Conservation (phyloP, 805 yeast species). For the Nakazawaea siamensis region DNA sequence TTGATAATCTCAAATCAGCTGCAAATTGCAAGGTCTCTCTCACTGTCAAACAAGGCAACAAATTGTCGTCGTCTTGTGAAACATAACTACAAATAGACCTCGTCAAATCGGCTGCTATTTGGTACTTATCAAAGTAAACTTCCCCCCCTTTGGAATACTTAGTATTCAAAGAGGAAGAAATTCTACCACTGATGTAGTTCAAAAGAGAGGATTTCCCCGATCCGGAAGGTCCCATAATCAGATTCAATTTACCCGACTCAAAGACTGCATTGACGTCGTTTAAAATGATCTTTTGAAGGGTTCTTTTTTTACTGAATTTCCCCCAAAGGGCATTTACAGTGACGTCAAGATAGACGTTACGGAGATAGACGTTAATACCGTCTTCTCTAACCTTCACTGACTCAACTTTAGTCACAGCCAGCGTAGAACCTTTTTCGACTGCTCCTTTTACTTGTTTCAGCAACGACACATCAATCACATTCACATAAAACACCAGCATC, state of each 20-base stretch:
- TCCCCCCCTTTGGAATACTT: conserved; percentile 27
- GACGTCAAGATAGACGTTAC: conserved; percentile 17
- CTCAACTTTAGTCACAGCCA: not conserved
- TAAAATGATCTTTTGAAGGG: conserved; percentile 22
- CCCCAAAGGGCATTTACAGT: conserved; percentile 3
- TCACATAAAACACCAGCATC: conserved; percentile 31
- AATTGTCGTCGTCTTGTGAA: conserved; percentile 62
- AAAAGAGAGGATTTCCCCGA: conserved; percentile 59
- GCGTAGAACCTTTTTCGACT: not conserved
- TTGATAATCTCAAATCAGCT: conserved; percentile 52
- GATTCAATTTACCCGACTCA: conserved; percentile 44
- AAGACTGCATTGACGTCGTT: conserved; percentile 37
- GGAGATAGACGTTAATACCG: conserved; percentile 11
- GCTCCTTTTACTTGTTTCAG: conserved; percentile 19
- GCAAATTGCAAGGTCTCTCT: conserved; percentile 61
- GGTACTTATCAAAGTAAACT: conserved; percentile 23
- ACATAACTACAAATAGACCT: conserved; percentile 50
- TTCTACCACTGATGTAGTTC: conserved; percentile 47
- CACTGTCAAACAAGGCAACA: conserved; percentile 61
- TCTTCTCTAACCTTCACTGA: not conserved
- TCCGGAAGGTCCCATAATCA: conserved; percentile 67
- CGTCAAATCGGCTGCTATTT: conserved; percentile 3
- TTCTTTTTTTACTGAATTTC: conserved; percentile 1
- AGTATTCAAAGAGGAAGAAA: conserved; percentile 26
- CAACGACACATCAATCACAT: conserved; percentile 37